Conservation (phyloP, 2,329 filamentous ascomycete species). For the Pezicula carpinea region DNA sequence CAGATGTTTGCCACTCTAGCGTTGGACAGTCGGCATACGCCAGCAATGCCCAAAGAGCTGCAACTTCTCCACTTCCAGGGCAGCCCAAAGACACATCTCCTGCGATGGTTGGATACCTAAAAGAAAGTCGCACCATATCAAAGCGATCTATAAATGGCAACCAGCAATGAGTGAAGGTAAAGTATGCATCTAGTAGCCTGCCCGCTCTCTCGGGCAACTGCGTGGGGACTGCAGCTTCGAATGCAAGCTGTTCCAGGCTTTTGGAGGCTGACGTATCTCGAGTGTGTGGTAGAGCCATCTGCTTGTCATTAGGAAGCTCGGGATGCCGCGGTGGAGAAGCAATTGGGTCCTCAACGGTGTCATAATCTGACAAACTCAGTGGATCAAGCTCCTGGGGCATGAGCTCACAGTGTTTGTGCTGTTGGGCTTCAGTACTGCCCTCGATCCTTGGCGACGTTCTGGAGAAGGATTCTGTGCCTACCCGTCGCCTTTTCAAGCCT, state of each 20-base stretch:
- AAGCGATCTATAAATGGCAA: constrained; percentile 66
- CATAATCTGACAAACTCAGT: not conserved
- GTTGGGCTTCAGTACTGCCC: no score
- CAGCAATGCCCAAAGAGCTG: constrained; percentile 53
- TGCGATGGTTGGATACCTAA: constrained; percentile 2
- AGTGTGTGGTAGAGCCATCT: not conserved
- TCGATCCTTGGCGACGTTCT: no score
- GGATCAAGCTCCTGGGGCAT: not conserved
- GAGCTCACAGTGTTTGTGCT: no score
- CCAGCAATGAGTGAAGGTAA: constrained; percentile 70
- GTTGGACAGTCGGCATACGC: constrained; percentile 49
- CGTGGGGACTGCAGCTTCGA: not conserved
- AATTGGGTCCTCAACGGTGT: not conserved
- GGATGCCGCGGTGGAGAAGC: no score
- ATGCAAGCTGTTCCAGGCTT: not conserved
- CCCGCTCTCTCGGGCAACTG: constrained; percentile 2
- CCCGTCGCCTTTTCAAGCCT: not conserved
- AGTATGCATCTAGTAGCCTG: constrained; percentile 60
- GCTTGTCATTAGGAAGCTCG: no score
- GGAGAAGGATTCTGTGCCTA: not conserved
- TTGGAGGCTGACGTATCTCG: not conserved
- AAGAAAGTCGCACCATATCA: constrained; percentile 6
- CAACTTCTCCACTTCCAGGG: constrained; percentile 33
- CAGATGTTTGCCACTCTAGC: constrained; percentile 8
- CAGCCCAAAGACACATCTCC: not conserved